Base-by-base conservation (phyloP, 2,329 filamentous ascomycete species). In the Elsinoe batatas region DNA sequence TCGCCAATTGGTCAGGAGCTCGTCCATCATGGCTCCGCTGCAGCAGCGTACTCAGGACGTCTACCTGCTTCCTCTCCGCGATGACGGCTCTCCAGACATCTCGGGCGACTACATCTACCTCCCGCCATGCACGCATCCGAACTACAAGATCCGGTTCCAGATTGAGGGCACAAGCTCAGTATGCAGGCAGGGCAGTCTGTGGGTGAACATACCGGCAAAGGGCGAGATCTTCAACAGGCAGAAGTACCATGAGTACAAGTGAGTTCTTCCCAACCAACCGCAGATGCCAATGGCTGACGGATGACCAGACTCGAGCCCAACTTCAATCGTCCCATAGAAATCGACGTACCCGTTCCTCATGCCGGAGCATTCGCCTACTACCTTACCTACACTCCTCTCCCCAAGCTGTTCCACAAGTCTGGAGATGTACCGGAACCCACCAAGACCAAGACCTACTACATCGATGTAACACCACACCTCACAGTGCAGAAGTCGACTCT, bases 111-210 rank as follows among this genome's bases (percentile, higher is more conserved):
- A 96, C 76, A 87, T 97, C 65, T 95, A 95, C 70, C 77, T 98
- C 42, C 86, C 90, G 0, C 84, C 93, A 15, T 84, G 87, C 15
- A 80, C 78, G 38, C 79, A 85, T n/a, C 86, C 77, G 12, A 69
- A 86, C 40, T 85, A 97, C 65, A 80, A 80, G 54, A 76, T 96
- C 57, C 85, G 91, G 58, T 95, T 98, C 71, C 82, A 89, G 63
- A 91, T 96, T 63, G 87, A 96, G 71, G 91, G 93, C 59, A 91
- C 89, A 57, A 95, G 91, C 68, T 95, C 91, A 59, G 93, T 98
- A 76, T 96, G 91, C 71, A 83, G 90, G 62, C 79, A 95, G 72
- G 93, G 94, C 58, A 96, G 88, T 67, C 78, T 98, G 60, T 98
- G 93, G 91, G 86, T 95, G 66, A 98, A 98, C 70, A 87, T 97